Percentiles rank a stretch among this genome's conserved stretches.
Evolutionary conservation across 257 asterid genomes (phyloP).

Genomic region (Fraxinus americana): DNA sequence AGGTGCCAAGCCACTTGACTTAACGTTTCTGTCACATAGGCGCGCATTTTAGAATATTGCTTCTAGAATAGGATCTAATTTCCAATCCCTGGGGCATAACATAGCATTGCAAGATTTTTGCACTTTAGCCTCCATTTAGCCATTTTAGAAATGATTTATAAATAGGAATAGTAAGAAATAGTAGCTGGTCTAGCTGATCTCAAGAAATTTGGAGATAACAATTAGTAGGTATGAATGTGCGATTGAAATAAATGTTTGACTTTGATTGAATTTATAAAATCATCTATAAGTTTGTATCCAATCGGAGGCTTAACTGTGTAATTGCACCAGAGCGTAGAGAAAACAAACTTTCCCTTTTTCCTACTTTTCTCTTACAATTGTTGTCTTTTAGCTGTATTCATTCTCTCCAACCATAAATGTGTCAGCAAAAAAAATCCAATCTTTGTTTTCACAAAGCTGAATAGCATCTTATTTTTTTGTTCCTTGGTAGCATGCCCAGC

Average conservation of each 20-base stretch:
- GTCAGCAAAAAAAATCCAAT: background rate
- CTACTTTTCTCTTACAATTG: background rate
- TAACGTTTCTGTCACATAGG: too few species aligned
- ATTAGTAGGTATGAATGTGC: too few species aligned
- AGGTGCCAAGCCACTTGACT: too few species aligned
- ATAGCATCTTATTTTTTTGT: background rate
- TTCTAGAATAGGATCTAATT: background rate
- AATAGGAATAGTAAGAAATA: too few species aligned
- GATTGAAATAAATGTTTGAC: too few species aligned
- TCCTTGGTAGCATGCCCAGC: background rate
- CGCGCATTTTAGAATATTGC: too few species aligned
- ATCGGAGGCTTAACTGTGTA: background rate
- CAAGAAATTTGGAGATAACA: too few species aligned
- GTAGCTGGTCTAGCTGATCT: too few species aligned
- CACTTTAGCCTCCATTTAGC: background rate
- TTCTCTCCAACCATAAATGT: background rate
- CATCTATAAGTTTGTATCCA: too few species aligned
- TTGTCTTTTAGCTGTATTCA: background rate
- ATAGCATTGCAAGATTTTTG: background rate
- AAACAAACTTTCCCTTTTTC: background rate
- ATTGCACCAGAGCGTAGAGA: background rate
- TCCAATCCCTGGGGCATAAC: background rate
- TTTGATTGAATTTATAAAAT: too few species aligned
- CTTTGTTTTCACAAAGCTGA: background rate
- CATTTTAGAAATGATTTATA: too few species aligned